Conservation (phyloP, 2,329 filamentous ascomycete species). For the Ceratocystis eucalypticola region DNA sequence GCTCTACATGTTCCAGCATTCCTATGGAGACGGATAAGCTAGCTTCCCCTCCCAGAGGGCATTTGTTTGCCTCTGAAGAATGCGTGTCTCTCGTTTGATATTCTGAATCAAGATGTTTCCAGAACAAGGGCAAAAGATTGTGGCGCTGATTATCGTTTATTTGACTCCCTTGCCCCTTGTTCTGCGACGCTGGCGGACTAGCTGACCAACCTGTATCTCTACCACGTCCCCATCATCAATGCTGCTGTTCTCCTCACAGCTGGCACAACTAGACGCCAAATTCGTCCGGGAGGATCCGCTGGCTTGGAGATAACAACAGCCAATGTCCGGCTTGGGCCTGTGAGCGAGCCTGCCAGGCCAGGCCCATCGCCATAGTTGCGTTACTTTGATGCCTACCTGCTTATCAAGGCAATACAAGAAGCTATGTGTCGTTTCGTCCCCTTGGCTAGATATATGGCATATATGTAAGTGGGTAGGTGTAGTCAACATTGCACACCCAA, state of each 20-base stretch:
- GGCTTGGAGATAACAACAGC: not conserved
- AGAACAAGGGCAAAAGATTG: not conserved
- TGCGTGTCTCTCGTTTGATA: constrained; percentile 5
- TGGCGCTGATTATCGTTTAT: not conserved
- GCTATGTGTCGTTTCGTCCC: not conserved
- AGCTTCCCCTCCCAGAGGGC: too few species aligned
- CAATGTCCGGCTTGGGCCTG: not conserved
- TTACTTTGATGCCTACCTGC: not conserved
- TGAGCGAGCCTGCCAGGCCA: not conserved
- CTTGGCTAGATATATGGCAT: too few species aligned
- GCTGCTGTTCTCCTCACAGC: not conserved
- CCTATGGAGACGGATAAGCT: not conserved
- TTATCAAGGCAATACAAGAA: not conserved
- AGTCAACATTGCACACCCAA: too few species aligned
- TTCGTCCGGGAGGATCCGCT: not conserved
- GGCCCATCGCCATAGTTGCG: not conserved
- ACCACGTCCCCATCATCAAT: not conserved
- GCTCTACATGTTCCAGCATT: not conserved
- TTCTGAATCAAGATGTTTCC: not conserved
- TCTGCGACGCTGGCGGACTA: not conserved
- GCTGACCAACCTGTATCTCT: not conserved
- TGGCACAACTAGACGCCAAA: not conserved
- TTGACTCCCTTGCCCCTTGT: not conserved
- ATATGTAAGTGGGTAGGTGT: too few species aligned
- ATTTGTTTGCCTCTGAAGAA: constrained; percentile 3